These are phyloP conservation scores for Heliocybe sulcata DNA, from an alignment of 1,284 basidiomycete genomes.

Conservation along the genomic window DNA sequence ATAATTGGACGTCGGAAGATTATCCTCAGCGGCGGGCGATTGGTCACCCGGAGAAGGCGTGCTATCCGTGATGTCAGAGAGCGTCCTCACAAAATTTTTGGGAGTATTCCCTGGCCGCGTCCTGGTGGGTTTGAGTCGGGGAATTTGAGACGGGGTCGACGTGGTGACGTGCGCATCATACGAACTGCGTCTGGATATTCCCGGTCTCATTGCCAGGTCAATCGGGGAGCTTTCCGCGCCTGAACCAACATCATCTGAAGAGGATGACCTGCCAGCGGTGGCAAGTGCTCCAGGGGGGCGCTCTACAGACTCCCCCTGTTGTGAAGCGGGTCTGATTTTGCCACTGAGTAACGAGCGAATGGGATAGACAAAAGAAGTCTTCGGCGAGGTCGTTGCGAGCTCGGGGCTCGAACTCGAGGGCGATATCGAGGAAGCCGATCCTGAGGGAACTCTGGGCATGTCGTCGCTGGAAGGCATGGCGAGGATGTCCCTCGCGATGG, in stretches of 20 bases:
- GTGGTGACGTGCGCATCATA: not conserved
- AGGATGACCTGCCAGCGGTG: not conserved
- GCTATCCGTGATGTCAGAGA: not conserved
- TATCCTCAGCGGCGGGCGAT: not conserved
- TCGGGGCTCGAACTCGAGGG: not conserved
- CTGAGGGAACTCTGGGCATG: not conserved
- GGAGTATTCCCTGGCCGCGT: not conserved
- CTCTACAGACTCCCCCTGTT: not conserved
- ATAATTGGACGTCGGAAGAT: not conserved
- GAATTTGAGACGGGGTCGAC: not conserved
- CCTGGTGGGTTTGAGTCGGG: not conserved
- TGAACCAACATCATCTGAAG: not conserved
- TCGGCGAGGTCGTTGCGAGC: not conserved
- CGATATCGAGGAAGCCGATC: not conserved
- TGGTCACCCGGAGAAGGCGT: not conserved
- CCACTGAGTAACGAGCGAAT: conserved; percentile 11
- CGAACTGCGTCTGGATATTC: not conserved
- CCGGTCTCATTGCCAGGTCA: not conserved
- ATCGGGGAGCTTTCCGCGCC: not conserved
- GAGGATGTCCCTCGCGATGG: not conserved
- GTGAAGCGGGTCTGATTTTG: conserved; percentile 6
- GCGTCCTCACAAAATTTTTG: not conserved
- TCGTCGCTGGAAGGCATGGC: not conserved
- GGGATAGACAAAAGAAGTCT: conserved; percentile 11
- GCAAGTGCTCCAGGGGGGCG: not conserved